Evolutionary conservation across 306 rosid genomes (phyloP).

Genomic region (Glycine tomentella): DNA sequence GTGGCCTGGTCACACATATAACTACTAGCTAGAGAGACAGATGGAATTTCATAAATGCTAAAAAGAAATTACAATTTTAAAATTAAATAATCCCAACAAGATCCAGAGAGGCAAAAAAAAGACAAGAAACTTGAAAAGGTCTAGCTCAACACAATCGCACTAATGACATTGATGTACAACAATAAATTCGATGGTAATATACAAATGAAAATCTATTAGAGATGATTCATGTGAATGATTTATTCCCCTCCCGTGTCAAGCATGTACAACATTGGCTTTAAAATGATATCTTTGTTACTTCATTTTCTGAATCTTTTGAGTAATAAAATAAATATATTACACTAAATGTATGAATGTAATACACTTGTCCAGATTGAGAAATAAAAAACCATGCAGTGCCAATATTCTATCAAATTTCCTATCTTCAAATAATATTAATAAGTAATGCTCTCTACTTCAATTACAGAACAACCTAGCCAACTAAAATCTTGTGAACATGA

Average conservation of each 20-base stretch:
- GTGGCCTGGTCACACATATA: conserved; percentile 8
- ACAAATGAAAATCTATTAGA: conserved; percentile 26
- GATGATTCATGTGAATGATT: conserved; percentile 8
- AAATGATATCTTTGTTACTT: neutral
- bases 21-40: conserved; percentile 7
- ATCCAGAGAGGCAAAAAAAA: neutral
- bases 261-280: conserved; percentile 13
- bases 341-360: neutral
- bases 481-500: conserved; percentile 7
- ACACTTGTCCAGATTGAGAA: neutral
- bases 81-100: conserved; percentile 28
- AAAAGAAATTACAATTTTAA: neutral
- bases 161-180: conserved; percentile 5
- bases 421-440: conserved; percentile 16
- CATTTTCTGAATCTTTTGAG: conserved; percentile 25
- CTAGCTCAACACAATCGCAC: neutral
- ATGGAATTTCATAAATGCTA: conserved; percentile 8
- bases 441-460: conserved; percentile 16
- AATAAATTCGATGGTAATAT: conserved; percentile 7
- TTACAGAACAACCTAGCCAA: conserved; percentile 32
- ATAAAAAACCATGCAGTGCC: neutral
- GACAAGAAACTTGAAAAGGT: neutral
- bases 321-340: conserved; percentile 10
- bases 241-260: conserved; percentile 26
- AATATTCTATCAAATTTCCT: conserved; percentile 18